Evolutionary conservation across 164 flowering plant genomes (phyloP).

Genomic region (Kingdonia uniflora): DNA sequence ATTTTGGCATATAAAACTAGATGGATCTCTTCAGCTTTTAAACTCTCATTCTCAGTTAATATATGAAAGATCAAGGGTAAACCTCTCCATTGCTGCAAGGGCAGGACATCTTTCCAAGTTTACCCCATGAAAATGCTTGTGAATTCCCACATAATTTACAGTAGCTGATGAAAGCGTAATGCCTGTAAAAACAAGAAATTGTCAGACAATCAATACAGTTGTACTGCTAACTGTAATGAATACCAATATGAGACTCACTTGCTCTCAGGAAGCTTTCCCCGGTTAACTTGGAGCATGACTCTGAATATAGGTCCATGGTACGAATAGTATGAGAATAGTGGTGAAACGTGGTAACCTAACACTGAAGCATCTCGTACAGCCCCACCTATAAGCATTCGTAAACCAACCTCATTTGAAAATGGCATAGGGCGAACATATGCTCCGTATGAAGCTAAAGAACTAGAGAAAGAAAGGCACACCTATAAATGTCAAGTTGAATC

Average conservation of each 20-base stretch:
- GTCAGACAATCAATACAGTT: too few species aligned
- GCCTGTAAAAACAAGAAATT: constrained; percentile 24
- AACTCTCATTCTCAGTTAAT: too few species aligned
- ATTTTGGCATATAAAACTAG: too few species aligned
- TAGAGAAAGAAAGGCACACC: constrained; percentile 16
- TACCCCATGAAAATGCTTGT: constrained; percentile 49
- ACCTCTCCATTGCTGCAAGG: constrained; percentile 49
- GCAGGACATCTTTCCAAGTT: constrained; percentile 62
- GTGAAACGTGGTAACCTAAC: constrained; percentile 59
- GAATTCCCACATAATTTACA: constrained; percentile 73
- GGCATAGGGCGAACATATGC: constrained; percentile 84
- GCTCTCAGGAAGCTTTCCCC: constrained; percentile 51
- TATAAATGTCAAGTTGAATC: constrained; percentile 12
- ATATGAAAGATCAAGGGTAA: too few species aligned
- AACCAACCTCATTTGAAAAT: constrained; percentile 82
- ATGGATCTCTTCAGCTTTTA: too few species aligned
- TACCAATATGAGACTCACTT: constrained; percentile 23
- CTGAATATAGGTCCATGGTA: constrained; percentile 95
- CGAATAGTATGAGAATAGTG: constrained; percentile 92
- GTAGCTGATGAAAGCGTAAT: constrained; percentile 74
- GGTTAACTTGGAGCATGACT: constrained; percentile 61
- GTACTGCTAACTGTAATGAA: too few species aligned
- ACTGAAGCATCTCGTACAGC: constrained; percentile 78
- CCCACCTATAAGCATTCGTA: constrained; percentile 94
- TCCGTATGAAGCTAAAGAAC: constrained; percentile 87